Evolutionary conservation across 2,329 filamentous ascomycete genomes (phyloP).

Genomic region (Pleomassaria siparia): DNA sequence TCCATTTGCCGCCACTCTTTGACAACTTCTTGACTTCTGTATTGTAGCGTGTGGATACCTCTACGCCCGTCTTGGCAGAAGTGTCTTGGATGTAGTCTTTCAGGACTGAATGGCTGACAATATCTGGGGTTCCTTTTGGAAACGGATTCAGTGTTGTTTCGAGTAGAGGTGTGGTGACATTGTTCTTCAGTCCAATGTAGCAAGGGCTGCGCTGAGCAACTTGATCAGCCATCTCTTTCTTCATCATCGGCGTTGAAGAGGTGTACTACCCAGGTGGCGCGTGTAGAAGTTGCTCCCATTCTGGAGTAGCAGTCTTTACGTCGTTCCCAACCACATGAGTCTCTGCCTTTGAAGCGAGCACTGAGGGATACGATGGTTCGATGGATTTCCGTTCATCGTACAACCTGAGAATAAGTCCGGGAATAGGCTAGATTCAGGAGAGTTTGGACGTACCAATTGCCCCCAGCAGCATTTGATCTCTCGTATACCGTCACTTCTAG

Average conservation of each 20-base stretch:
- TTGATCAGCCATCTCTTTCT: slow-evolving; percentile 1
- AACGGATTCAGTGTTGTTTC: slow-evolving; percentile 55
- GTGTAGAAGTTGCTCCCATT: slow-evolving; percentile 35
- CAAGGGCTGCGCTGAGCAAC: slow-evolving; percentile 46
- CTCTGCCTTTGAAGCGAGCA: slow-evolving; percentile 21
- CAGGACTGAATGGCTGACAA: slow-evolving; percentile 59
- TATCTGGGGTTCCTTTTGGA: slow-evolving; percentile 61
- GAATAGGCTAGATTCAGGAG: neutral
- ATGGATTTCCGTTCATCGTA: slow-evolving; percentile 53
- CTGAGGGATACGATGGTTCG: slow-evolving; percentile 52
- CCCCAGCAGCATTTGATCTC: slow-evolving; percentile 54
- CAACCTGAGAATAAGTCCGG: slow-evolving; percentile 34
- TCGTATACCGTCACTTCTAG: slow-evolving; percentile 59
- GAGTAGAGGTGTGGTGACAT: slow-evolving; percentile 55
- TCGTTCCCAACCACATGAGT: slow-evolving; percentile 14
- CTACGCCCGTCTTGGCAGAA: slow-evolving; percentile 53
- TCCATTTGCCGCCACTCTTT: slow-evolving; percentile 56
- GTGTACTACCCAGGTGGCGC: slow-evolving; percentile 55
- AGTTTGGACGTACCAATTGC: slow-evolving; percentile 53
- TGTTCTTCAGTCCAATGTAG: slow-evolving; percentile 56
- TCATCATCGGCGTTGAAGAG: neutral
- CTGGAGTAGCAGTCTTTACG: slow-evolving; percentile 8
- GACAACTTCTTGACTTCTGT: slow-evolving; percentile 59
- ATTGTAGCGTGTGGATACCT: slow-evolving; percentile 55
- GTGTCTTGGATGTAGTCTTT: slow-evolving; percentile 64